Conservation (phyloP, 140 eudicot genomes). For the Bidens hawaiensis region DNA sequence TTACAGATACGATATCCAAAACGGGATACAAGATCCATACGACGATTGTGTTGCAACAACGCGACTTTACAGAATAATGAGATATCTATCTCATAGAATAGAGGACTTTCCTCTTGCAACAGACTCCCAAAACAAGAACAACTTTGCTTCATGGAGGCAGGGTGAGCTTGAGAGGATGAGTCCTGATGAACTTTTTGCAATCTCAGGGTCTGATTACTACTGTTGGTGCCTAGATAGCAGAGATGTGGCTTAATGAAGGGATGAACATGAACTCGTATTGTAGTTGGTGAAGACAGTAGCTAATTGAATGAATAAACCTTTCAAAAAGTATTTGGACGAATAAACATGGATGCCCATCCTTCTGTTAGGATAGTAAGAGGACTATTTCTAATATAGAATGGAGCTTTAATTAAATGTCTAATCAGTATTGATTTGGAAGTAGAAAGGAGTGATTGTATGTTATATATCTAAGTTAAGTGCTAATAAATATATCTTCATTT, state of each 20-base stretch:
- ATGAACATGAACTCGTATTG: not conserved
- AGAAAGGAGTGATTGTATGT: conserved; percentile 3
- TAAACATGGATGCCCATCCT: conserved; percentile 18
- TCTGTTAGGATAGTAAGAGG: conserved; percentile 9
- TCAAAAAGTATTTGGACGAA: too few species aligned
- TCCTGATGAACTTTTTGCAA: conserved; percentile 57
- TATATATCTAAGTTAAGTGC: conserved; percentile 20
- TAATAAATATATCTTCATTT: conserved; percentile 23
- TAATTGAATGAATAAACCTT: conserved; percentile 6
- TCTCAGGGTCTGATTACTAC: conserved; percentile 87
- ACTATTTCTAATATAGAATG: not conserved
- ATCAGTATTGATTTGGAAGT: not conserved
- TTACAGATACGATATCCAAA: conserved; percentile 74
- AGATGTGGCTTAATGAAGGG: conserved; percentile 21
- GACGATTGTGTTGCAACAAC: conserved; percentile 82
- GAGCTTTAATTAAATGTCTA: not conserved
- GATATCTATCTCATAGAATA: conserved; percentile 54
- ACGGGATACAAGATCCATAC: conserved; percentile 80
- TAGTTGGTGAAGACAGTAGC: conserved; percentile 1
- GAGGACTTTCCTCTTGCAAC: conserved; percentile 71
- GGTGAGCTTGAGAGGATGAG: conserved; percentile 84
- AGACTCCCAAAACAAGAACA: conserved; percentile 72
- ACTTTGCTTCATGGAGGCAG: conserved; percentile 70
- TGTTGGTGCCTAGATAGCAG: conserved; percentile 88
- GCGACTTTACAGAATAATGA: conserved; percentile 83